These are phyloP conservation scores for Cymbidium sinense DNA, from an alignment of 106 monocot species.

Conservation along the genomic window DNA sequence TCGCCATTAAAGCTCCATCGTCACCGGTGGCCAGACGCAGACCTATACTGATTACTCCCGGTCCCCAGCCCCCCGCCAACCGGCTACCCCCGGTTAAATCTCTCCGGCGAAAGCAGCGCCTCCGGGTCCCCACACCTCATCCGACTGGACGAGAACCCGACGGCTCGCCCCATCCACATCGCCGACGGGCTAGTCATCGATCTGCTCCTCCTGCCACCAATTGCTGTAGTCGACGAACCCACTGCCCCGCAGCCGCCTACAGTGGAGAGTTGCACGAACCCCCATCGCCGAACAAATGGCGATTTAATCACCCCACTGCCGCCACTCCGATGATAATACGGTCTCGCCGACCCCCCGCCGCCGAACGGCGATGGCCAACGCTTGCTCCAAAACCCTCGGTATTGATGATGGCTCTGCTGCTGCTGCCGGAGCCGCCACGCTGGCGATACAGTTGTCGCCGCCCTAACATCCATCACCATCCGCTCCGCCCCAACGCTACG, in stretches of 20 bases:
- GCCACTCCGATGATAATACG: conserved; percentile 15
- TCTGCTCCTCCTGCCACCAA: conserved; percentile 30
- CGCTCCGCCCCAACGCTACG: conserved; percentile 33
- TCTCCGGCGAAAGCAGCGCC: conserved; percentile 90
- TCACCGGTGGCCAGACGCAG: background rate
- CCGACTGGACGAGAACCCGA: conserved; percentile 54
- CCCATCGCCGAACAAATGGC: conserved; percentile 31
- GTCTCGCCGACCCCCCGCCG: conserved; percentile 21
- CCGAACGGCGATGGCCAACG: conserved; percentile 79
- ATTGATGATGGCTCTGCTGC: conserved; percentile 11
- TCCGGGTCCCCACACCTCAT: conserved; percentile 84
- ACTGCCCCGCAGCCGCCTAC: conserved; percentile 9
- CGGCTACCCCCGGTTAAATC: conserved; percentile 36
- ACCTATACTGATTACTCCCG: background rate
- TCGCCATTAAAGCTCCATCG: background rate
- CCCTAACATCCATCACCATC: conserved; percentile 17
- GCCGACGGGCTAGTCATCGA: conserved; percentile 48
- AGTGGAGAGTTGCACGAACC: conserved; percentile 49
- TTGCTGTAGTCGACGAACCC: conserved; percentile 10
- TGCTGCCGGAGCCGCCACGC: conserved; percentile 64
- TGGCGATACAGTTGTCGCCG: conserved; percentile 39
- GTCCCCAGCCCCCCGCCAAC: background rate
- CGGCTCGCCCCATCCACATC: conserved; percentile 15
- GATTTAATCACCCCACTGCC: conserved; percentile 12
- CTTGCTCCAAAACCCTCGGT: conserved; percentile 88